phyloP scores from a whole-genome alignment of 1,284 basidiomycete genomes.

The Cutaneotrichosporon sp. region DNA sequence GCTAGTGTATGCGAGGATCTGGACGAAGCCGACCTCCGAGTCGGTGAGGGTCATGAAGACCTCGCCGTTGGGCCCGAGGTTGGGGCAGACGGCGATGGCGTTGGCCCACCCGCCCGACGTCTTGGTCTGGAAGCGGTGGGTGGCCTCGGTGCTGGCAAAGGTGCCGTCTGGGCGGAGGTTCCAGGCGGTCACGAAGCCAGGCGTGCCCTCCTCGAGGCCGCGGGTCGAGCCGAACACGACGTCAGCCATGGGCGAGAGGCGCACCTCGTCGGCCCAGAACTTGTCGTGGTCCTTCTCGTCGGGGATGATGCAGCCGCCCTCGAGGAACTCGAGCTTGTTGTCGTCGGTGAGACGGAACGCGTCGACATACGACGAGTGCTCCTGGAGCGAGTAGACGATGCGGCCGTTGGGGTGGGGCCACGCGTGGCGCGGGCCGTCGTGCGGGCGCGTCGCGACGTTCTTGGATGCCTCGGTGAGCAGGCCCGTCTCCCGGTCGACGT shows the following conservation, averaged over 20 bases:
- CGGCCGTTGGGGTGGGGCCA: constrained; percentile 52
- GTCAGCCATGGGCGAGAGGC: constrained; percentile 39
- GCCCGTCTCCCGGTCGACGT: constrained; percentile 37
- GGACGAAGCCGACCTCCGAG: constrained; percentile 48
- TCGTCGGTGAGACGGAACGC: constrained; percentile 22
- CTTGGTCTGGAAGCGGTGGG: constrained; percentile 42
- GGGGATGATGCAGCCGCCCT: constrained; percentile 28
- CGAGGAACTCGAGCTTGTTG: constrained; percentile 25
- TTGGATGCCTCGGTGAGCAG: constrained; percentile 43
- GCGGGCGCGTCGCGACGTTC: constrained; percentile 45
- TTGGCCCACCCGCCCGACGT: constrained; percentile 56
- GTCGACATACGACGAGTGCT: constrained; percentile 29
- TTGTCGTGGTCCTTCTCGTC: constrained; percentile 11
- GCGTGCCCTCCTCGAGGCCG: constrained; percentile 41
- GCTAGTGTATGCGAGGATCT: constrained; percentile 40
- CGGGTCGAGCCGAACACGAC: constrained; percentile 53
- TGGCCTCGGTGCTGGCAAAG: constrained; percentile 12
- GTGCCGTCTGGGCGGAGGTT: constrained; percentile 34
- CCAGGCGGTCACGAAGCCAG: constrained; percentile 51
- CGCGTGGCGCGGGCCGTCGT: constrained; percentile 54
- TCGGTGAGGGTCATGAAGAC: constrained; percentile 50
- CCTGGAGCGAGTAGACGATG: constrained; percentile 49
- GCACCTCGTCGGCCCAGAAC: constrained; percentile 52
- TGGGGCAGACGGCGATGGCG: constrained; percentile 50
- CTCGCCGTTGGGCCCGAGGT: constrained; percentile 22